Evolutionary conservation across 2,329 filamentous ascomycete genomes (phyloP).

Genomic region (Ophiostoma piceae): DNA sequence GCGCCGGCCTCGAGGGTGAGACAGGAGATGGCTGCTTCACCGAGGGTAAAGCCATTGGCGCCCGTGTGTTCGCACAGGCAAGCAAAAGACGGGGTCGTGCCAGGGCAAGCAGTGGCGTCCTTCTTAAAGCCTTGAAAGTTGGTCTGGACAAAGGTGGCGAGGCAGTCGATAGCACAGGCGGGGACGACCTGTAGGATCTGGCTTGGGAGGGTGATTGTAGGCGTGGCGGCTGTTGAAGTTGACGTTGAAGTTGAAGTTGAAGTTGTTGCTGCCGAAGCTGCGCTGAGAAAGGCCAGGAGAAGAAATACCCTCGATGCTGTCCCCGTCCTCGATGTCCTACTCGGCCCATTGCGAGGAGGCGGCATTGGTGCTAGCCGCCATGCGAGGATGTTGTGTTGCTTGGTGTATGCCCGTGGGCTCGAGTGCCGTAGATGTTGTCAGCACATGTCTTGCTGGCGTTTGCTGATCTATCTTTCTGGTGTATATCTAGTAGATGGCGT

Average conservation of each 20-base stretch:
- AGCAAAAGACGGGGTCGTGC: constrained; percentile 46
- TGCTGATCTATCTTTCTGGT: not conserved
- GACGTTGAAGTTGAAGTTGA: not conserved
- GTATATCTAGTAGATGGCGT: not conserved
- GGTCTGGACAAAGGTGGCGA: constrained; percentile 56
- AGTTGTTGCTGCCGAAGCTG: not conserved
- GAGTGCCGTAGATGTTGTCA: not conserved
- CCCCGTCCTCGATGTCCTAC: constrained; percentile 3
- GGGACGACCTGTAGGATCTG: constrained; percentile 45
- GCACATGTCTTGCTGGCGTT: constrained; percentile 10
- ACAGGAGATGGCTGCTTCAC: constrained; percentile 67
- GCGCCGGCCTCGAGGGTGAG: constrained; percentile 49
- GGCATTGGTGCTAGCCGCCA: constrained; percentile 17
- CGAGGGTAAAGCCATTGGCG: constrained; percentile 59
- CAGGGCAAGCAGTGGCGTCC: constrained; percentile 42
- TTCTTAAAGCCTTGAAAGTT: constrained; percentile 44
- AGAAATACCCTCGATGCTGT: not conserved
- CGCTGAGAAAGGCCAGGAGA: not conserved
- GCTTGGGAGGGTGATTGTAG: constrained; percentile 30
- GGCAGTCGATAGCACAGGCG: constrained; percentile 55
- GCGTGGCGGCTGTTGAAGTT: not conserved
- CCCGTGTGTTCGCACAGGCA: constrained; percentile 61
- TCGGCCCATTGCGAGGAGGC: constrained; percentile 11
- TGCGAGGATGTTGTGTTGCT: constrained; percentile 6
- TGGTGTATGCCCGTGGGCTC: constrained; percentile 10